Evolutionary conservation across 805 yeast species (phyloP), one percentile per base, ranked within the genome.

Genomic region (Brettanomyces naardenensis): DNA sequence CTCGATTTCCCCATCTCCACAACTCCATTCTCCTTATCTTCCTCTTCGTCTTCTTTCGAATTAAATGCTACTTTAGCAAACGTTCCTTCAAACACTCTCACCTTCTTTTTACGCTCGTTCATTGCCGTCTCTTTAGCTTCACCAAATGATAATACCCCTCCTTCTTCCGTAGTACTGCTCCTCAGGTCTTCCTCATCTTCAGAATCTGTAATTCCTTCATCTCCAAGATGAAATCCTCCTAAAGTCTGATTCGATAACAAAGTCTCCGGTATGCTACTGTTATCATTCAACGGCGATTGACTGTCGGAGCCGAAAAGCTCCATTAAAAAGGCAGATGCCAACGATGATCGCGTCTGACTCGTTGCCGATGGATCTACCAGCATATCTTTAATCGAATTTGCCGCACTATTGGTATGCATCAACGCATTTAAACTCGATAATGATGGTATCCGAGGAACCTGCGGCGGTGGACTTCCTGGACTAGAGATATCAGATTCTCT

Each of bases 11-110:
- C n/a, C n/a, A n/a, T n/a, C n/a, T n/a, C n/a, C n/a, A n/a, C n/a
- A n/a, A n/a, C n/a, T n/a, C n/a, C n/a, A n/a, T n/a, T n/a, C n/a
- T n/a, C n/a, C n/a, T 9, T 28, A 9, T 28, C 17, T 15, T 28
- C 31, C 9, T n/a, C 31, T 28, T 28, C 31, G 9, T 33, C 30
- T 11, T 33, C 43, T 21, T 36, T 36, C 1, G 48, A 41, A 11
- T 49, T 33, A 15, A 47, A 38, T 5, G 40, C 35, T 13, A 26
- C 35, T 14, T 43, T 42, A 3, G 37, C 31, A 34, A 47, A 50
- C 3, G 53, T 46, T 19, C 53, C 52, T 13, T 41, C 45, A 7
- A 49, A 31, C 4, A 45, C 27, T 17, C 35, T 17, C 18, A 5
- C 25, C 23, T 3, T 36, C 14, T 23, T 11, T 9, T 11, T 23